A percentile compares a stretch with the other conserved stretches of the same genome.
Conservation (phyloP, 192 early-diverging fungal species). For the Coemansia reversa region DNA sequence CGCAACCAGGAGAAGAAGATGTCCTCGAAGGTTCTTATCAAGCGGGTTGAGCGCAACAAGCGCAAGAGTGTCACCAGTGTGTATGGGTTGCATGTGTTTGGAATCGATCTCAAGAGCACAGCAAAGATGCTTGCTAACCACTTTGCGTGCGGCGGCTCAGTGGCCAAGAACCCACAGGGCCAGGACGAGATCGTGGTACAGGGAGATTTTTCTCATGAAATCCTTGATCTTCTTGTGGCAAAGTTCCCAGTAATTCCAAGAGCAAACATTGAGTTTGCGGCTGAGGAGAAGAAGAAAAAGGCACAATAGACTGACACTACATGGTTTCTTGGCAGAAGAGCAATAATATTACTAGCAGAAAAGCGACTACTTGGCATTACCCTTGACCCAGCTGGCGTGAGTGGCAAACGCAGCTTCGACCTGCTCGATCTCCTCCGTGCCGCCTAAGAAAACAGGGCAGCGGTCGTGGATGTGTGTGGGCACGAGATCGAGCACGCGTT, state of each 20-base stretch:
- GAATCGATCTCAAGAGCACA: conserved; percentile 94
- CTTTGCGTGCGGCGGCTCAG: conserved; percentile 94
- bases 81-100: conserved; percentile 85
- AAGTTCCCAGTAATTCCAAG: conserved; percentile 71
- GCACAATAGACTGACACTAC: conserved; percentile 4
- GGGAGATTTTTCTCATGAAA: conserved; percentile 91
- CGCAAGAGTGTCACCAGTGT: conserved; percentile 89
- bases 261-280: conserved; percentile 73
- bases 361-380: conserved; percentile 22
- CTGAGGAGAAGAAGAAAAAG: conserved; percentile 73
- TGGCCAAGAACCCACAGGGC: conserved; percentile 89
- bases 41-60: conserved; percentile 87
- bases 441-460: conserved; percentile 89
- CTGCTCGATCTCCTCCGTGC: conserved; percentile 83
- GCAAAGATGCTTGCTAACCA: conserved; percentile 94
- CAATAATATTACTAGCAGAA: background rate
- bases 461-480: conserved; percentile 89
- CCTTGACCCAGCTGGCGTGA: conserved; percentile 50
- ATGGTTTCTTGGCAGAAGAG: background rate
- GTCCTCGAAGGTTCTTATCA: conserved; percentile 75
- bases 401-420: conserved; percentile 71
- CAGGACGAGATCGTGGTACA: conserved; percentile 95
- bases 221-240: conserved; percentile 77
- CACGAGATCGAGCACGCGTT: conserved; percentile 81
- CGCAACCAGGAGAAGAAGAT: conserved; percentile 75